Evolutionary conservation across 768 basidiomycete genomes (phyloP).

Genomic region (Phanerodontia chrysosporium): DNA sequence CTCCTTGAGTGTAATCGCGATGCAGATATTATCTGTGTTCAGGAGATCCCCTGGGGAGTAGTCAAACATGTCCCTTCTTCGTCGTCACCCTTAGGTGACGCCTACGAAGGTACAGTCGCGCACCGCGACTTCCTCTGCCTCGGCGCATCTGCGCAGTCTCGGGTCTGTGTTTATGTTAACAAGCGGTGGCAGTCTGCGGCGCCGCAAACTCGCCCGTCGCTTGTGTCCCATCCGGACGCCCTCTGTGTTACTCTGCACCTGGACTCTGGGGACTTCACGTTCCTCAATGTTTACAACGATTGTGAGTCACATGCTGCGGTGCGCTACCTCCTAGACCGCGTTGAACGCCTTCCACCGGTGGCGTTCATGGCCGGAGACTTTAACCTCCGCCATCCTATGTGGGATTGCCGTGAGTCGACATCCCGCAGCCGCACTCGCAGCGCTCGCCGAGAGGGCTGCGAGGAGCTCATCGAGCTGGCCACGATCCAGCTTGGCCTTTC

Average conservation of each 20-base stretch:
- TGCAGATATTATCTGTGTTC: too few relatives aligned
- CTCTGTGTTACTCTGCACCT: background rate
- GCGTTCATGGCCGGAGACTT: background rate
- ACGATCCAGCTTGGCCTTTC: background rate
- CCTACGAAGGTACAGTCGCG: background rate
- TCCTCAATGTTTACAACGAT: conserved; percentile 8
- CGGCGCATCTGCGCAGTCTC: background rate
- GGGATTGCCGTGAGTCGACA: background rate
- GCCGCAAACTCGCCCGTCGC: background rate
- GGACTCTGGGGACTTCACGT: background rate
- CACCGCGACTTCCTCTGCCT: background rate
- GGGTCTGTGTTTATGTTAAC: background rate
- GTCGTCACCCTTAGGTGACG: too few relatives aligned
- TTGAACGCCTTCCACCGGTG: background rate
- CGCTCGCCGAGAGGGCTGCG: background rate
- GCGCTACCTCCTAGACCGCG: background rate
- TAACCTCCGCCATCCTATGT: background rate
- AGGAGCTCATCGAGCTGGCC: background rate
- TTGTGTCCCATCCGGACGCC: background rate
- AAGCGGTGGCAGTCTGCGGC: background rate
- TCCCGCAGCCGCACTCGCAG: background rate
- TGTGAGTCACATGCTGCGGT: background rate
- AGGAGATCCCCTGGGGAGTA: too few relatives aligned
- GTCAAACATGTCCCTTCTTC: too few relatives aligned
- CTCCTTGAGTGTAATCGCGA: too few relatives aligned